Percentiles rank a stretch among this genome's conserved stretches.
Conservation (phyloP, 225 moss, liverwort and hornwort species). For the Rhytidiadelphus loreus region DNA sequence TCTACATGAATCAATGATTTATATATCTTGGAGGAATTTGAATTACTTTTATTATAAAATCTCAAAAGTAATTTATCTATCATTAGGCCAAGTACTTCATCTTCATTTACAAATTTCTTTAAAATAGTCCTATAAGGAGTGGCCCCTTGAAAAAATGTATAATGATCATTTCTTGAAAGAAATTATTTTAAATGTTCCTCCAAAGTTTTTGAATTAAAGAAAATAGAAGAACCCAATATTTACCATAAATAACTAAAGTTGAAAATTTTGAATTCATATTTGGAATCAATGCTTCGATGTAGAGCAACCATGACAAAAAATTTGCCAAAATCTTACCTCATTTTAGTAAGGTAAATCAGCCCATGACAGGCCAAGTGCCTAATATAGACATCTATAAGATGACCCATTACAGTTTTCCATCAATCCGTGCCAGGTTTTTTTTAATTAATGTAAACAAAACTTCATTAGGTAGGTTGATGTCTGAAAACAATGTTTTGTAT, state of each 20-base stretch:
- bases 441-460: too few relatives aligned
- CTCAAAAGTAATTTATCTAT: neutral
- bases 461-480: too few relatives aligned
- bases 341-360: too few relatives aligned
- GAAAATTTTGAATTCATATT: neutral
- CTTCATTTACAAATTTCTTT: neutral
- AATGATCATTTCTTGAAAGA: fast-evolving
- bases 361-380: too few relatives aligned
- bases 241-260: neutral
- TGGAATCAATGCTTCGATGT: neutral
- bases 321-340: neutral
- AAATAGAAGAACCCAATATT: neutral
- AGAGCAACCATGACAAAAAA: neutral
- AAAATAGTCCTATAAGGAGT: neutral
- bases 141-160: neutral
- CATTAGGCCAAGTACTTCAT: fast-evolving
- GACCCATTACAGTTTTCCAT: too few relatives aligned
- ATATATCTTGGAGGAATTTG: neutral
- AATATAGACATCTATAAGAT: too few relatives aligned
- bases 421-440: too few relatives aligned
- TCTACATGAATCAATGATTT: neutral
- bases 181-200: neutral
- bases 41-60: neutral
- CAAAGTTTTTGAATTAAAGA: neutral
- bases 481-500: too few relatives aligned